Base-by-base conservation (phyloP, 2,329 filamentous ascomycete species). In the Tolypocladium tundrense region DNA sequence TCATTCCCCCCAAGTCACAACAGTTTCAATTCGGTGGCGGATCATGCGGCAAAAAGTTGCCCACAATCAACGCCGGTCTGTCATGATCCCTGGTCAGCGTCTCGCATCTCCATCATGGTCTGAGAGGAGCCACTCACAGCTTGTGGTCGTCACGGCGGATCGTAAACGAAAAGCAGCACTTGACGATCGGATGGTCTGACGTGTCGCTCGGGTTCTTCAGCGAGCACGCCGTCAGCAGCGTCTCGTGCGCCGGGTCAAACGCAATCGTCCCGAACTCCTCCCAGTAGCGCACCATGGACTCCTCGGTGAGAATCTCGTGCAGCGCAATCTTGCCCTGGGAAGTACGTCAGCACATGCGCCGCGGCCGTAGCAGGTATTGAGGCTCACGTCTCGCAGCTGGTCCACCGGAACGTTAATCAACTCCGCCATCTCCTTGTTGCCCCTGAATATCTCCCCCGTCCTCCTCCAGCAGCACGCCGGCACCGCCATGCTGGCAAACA, bases 341-440 rank as follows among this genome's bases (percentile, higher is more conserved):
- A 35, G 4, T n/a, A 40, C n/a, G 55, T 64, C 55, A 67, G 60
- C 57, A 62, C 59, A 39, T n/a, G 33, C 14, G 31, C n/a, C 35
- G 14, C 43, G 42, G 10, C 11, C 11, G 27, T 13, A 31, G 11
- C 8, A 56, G 9, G 54, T 27, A 45, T 19, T 2, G 42, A 41
- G 50, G 80, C 90, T 77, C 75, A 96, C 92, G 76, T 97, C 94
- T 78, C 93, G 83, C 62, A 99, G 74, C 60, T 86, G 87, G 66
- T 97, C 93, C 65, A 97, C 92, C 0, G 91, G 91, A 37, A 97
- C 91, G 65, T 92, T 87, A 62, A 99, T 93, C 58, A 99, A 79
- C 73, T 97, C 91, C 8, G 94, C 94, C 93, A 99, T 99, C 73
- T 99, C 94, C 69, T 96, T 96, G 71, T 99, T 99, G 0, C 93